Percentiles rank a stretch among this genome's conserved stretches.
Evolutionary conservation across 164 flowering plant genomes (phyloP).

Genomic region (Pachysandra terminalis): DNA sequence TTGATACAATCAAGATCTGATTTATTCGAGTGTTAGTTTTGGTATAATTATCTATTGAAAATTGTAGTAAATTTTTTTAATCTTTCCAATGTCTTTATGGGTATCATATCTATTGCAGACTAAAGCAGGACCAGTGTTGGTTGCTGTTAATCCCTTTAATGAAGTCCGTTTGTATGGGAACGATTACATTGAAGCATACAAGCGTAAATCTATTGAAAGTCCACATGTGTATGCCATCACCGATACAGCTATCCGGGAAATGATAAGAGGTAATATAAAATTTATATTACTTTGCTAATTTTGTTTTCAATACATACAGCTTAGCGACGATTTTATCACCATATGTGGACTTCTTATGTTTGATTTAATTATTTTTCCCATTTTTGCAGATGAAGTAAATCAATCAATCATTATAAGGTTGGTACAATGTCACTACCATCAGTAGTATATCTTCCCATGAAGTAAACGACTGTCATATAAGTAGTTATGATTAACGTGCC

Average conservation of each 20-base stretch:
- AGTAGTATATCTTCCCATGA: neutral
- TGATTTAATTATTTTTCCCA: conserved; percentile 14
- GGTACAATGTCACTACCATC: conserved; percentile 21
- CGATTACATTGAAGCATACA: conserved; percentile 82
- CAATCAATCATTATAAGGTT: conserved; percentile 99
- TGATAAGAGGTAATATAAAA: conserved; percentile 73
- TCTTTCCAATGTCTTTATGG: conserved; percentile 15
- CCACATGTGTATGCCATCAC: conserved; percentile 99
- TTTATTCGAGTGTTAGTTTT: too few relatives aligned
- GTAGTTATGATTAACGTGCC: neutral
- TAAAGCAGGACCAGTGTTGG: conserved; percentile 98
- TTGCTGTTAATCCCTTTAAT: conserved; percentile 95
- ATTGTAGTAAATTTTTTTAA: too few relatives aligned
- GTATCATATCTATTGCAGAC: conserved; percentile 47
- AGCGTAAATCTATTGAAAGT: conserved; percentile 59
- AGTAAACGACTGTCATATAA: neutral
- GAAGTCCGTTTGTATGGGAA: conserved; percentile 81
- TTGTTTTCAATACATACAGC: too few relatives aligned
- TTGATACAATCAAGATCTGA: too few relatives aligned
- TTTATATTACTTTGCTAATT: neutral
- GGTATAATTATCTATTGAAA: too few relatives aligned
- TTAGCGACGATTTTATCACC: too few relatives aligned
- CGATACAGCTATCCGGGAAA: conserved; percentile 94
- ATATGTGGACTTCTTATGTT: neutral
- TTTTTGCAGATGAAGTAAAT: conserved; percentile 94